Conservation (phyloP, 164 flowering plant species). For the Dillenia suffruticosa region DNA sequence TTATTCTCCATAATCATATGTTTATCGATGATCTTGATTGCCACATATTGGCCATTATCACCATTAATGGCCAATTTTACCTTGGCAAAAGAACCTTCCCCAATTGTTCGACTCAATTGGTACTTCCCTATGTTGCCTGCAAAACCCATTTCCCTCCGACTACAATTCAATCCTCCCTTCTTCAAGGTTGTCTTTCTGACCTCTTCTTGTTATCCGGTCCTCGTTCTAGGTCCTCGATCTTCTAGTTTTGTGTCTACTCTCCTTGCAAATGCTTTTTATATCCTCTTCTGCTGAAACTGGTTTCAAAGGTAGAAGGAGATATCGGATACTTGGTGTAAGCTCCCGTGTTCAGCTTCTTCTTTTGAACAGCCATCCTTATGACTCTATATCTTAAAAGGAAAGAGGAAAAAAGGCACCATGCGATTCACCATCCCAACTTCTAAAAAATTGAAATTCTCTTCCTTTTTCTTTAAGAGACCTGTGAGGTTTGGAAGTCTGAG, state of each 20-base stretch:
- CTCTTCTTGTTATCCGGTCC: not conserved
- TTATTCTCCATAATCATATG: constrained; percentile 45
- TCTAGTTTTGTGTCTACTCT: too few relatives aligned
- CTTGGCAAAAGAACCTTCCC: constrained; percentile 82
- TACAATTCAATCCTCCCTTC: not conserved
- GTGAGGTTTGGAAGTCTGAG: too few relatives aligned
- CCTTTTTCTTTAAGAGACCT: too few relatives aligned
- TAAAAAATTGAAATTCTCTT: too few relatives aligned
- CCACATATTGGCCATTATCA: constrained; percentile 40
- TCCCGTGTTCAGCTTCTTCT: not conserved
- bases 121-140: constrained; percentile 50
- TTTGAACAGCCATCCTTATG: constrained; percentile 3
- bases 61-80: constrained; percentile 57
- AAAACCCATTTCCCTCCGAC: constrained; percentile 38
- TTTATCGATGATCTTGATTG: constrained; percentile 74
- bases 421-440: too few relatives aligned
- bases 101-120: constrained; percentile 49
- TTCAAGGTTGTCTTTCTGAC: not conserved
- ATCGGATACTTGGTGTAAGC: too few relatives aligned
- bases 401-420: too few relatives aligned
- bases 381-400: too few relatives aligned
- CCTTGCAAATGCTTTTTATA: too few relatives aligned
- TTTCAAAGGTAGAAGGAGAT: too few relatives aligned
- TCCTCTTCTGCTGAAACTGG: too few relatives aligned
- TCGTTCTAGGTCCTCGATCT: too few relatives aligned